phyloP scores from a whole-genome alignment of 768 basidiomycete genomes.

The Agaricus subrufescens region DNA sequence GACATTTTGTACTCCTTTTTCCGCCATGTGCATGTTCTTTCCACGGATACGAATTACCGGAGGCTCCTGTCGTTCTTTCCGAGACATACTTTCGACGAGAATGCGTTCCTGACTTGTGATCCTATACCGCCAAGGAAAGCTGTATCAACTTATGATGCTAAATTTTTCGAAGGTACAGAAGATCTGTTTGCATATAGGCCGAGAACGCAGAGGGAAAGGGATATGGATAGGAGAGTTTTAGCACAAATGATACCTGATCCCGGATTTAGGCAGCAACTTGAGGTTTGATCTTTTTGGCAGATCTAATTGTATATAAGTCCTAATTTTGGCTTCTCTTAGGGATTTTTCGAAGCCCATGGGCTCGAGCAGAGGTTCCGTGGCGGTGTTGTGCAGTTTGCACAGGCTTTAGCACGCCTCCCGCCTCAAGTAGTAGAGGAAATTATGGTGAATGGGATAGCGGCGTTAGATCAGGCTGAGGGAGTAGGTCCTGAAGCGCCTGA shows the following conservation, averaged over 20 bases:
- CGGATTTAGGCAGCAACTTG: slow-evolving; percentile 50
- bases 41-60: slow-evolving; percentile 46
- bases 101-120: slow-evolving; percentile 67
- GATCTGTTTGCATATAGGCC: slow-evolving; percentile 38
- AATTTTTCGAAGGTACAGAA: slow-evolving; percentile 70
- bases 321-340: slow-evolving; percentile 21
- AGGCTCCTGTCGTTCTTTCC: slow-evolving; percentile 72
- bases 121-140: slow-evolving; percentile 73
- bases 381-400: slow-evolving; percentile 60
- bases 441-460: slow-evolving; percentile 38
- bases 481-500: slow-evolving; percentile 18
- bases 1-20: slow-evolving; percentile 47
- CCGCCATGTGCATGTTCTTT: slow-evolving; percentile 72
- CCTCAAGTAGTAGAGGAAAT: slow-evolving; percentile 59
- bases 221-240: slow-evolving; percentile 44
- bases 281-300: slow-evolving; percentile 27
- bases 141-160: slow-evolving; percentile 57
- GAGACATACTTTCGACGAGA: slow-evolving; percentile 40
- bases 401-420: slow-evolving; percentile 47
- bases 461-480: slow-evolving; percentile 27
- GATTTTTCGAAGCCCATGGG: slow-evolving; percentile 51
- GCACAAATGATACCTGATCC: slow-evolving; percentile 56
- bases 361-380: slow-evolving; percentile 58
- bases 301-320: background rate
- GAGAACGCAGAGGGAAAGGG: slow-evolving; percentile 38